Percentiles rank a stretch among this genome's conserved stretches.
Conservation (phyloP, 129 eudicot genomes). For the Gnaphalium uliginosum region DNA sequence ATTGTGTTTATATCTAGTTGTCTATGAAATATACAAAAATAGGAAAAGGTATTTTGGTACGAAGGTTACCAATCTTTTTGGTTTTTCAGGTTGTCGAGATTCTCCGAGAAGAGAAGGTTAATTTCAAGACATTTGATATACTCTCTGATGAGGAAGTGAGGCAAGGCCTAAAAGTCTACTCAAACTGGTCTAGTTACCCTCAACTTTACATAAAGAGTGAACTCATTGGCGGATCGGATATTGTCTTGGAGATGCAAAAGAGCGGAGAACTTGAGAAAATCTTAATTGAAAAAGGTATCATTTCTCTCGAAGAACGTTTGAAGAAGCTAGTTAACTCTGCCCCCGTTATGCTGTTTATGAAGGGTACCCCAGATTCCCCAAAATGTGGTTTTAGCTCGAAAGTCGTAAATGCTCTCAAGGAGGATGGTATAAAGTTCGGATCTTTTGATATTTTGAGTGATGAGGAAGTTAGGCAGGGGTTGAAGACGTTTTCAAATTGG, state of each 20-base stretch:
- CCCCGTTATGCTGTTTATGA: conserved; percentile 85
- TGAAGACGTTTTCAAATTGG: conserved; percentile 88
- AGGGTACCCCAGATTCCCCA: conserved; percentile 88
- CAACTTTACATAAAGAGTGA: conserved; percentile 89
- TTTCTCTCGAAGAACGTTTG: conserved; percentile 61
- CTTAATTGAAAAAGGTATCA: conserved; percentile 63
- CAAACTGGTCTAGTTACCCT: conserved; percentile 98
- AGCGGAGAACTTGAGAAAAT: conserved; percentile 86
- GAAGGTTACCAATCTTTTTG: neutral
- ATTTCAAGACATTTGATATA: conserved; percentile 72
- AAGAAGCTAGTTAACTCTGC: conserved; percentile 56
- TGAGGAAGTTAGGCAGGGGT: conserved; percentile 86
- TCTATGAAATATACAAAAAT: neutral
- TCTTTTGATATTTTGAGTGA: conserved; percentile 84
- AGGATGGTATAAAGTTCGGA: conserved; percentile 75
- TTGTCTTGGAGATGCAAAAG: conserved; percentile 93
- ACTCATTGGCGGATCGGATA: conserved; percentile 95
- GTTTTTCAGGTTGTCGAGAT: conserved; percentile 65
- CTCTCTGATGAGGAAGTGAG: conserved; percentile 86
- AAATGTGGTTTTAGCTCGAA: conserved; percentile 94
- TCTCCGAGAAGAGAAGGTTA: conserved; percentile 70
- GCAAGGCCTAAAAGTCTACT: conserved; percentile 87
- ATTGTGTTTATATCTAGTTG: neutral
- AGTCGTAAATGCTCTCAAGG: conserved; percentile 79
- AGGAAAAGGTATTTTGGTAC: neutral